Evolutionary conservation across 371 early-diverging fungal species (phyloP), one percentile per base, ranked within the genome.

Genomic region (Rhizopus delemar): DNA sequence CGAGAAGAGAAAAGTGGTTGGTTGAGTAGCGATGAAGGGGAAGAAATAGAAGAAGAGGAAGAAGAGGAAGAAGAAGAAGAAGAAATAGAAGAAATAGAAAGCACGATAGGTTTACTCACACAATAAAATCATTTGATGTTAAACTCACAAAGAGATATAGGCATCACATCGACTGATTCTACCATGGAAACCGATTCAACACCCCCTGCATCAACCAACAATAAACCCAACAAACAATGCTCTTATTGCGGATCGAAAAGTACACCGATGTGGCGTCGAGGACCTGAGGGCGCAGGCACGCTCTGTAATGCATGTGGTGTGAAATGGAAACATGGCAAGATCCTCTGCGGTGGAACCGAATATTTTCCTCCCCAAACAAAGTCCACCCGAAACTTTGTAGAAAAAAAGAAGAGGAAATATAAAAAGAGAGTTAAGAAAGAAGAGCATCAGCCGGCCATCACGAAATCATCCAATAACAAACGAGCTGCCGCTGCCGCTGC

Each of bases 251-350:
- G 81, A 8, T 88, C 90, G 16, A 86, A 82, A 46, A 76, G 80
- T 8, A 94, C 95, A 3, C 95, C 95, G 33, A 91, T 92, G 80
- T 96, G 97, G 97, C 85, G 95, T 15, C 82, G 92, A 53, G 93
- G 94, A 4, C 92, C 93, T 1, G 80, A 81, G 39, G 93, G 91
- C 28, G 86, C 86, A 53, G 88, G 88, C 22, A 84, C 91, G 6
- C 81, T 95, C 22, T 94, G 95, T 73, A 95, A 94, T 73, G 89
- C 92, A 1, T 95, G 95, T 70, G 94, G 95, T 31, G 90, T 96
- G 11, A 93, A 94, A 70, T 93, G 93, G 88, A 88, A 87, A 51
- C 83, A 87, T 41, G 87, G 89, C 51, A 87, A 88, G 60, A 86
- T 88, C 12, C 61, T 85, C 8, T 55, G 51, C 29, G 46, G 50